A percentile compares a stretch with the other conserved stretches of the same genome.
Evolutionary conservation across 768 basidiomycete species (phyloP).

Genomic region (Auriscalpium orientale): DNA sequence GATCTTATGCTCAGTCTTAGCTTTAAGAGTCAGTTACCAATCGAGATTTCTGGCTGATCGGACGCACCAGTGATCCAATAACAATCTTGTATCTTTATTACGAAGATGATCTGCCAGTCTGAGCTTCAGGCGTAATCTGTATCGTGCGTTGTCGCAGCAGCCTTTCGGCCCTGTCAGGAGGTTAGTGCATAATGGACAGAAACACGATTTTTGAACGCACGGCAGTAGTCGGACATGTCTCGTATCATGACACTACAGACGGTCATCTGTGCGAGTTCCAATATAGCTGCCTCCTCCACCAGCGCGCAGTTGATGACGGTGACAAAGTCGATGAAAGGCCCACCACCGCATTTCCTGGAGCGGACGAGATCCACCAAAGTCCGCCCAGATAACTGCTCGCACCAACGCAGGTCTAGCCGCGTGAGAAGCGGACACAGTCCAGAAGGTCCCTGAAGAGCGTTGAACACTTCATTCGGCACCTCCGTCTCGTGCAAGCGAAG

Average conservation of each 20-base stretch:
- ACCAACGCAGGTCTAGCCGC: slow-evolving; percentile 52
- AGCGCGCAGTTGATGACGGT: slow-evolving; percentile 51
- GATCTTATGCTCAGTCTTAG: no score
- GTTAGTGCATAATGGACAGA: background rate
- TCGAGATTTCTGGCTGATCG: no score
- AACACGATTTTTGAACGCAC: slow-evolving; percentile 30
- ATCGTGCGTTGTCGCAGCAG: slow-evolving; percentile 50
- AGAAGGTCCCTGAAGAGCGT: slow-evolving; percentile 28
- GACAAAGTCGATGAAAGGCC: slow-evolving; percentile 33
- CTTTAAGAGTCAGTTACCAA: no score
- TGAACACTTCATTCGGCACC: slow-evolving; percentile 39
- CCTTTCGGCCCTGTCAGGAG: slow-evolving; percentile 31
- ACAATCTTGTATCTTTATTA: no score
- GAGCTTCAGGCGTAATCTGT: slow-evolving; percentile 42
- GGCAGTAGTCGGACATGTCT: slow-evolving; percentile 40
- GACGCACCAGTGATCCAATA: no score
- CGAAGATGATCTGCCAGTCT: slow-evolving; percentile 12
- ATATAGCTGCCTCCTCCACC: slow-evolving; percentile 46
- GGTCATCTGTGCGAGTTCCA: slow-evolving; percentile 40
- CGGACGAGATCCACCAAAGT: slow-evolving; percentile 44
- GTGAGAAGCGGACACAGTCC: slow-evolving; percentile 41
- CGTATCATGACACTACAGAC: slow-evolving; percentile 39
- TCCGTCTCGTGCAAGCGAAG: slow-evolving; percentile 53
- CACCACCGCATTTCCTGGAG: slow-evolving; percentile 24
- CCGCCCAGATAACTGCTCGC: slow-evolving; percentile 42